Percentiles rank a stretch among this genome's conserved stretches.
These are phyloP conservation scores for Penicillium goetzii DNA, from an alignment of 495 filamentous ascomycete species.

Conservation along the genomic window DNA sequence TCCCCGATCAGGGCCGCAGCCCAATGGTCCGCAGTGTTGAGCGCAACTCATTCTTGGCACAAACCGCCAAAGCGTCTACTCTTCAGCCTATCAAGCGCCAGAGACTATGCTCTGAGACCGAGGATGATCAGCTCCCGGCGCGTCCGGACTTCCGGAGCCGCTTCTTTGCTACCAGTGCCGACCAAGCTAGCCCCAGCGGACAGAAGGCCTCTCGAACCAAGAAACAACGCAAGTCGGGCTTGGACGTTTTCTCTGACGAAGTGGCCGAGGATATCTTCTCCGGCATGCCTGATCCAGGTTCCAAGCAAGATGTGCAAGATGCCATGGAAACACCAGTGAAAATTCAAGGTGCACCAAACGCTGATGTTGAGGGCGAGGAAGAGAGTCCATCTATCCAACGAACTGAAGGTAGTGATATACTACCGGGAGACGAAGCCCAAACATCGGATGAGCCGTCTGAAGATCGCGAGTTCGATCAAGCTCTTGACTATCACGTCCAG, in stretches of 20 bases:
- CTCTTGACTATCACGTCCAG: slow-evolving; percentile 42
- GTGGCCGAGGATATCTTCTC: slow-evolving; percentile 65
- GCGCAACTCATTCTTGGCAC: slow-evolving; percentile 48
- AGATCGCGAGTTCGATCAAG: slow-evolving; percentile 34
- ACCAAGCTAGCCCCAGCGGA: slow-evolving; percentile 56
- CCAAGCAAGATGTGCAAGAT: neutral
- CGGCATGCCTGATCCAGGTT: slow-evolving; percentile 48
- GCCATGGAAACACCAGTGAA: neutral
- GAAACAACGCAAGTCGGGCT: slow-evolving; percentile 50
- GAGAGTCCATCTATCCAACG: slow-evolving; percentile 2
- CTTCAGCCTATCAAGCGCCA: slow-evolving; percentile 62
- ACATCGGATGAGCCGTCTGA: slow-evolving; percentile 7
- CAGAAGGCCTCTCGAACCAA: slow-evolving; percentile 50
- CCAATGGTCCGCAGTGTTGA: slow-evolving; percentile 50
- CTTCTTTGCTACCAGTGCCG: slow-evolving; percentile 54
- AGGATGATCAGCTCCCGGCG: slow-evolving; percentile 43
- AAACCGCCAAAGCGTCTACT: slow-evolving; percentile 47
- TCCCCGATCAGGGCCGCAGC: slow-evolving; percentile 42
- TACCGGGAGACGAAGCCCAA: neutral
- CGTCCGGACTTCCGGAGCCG: slow-evolving; percentile 53
- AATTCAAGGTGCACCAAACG: neutral
- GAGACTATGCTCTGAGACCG: slow-evolving; percentile 60
- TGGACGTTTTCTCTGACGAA: slow-evolving; percentile 71
- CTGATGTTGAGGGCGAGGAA: slow-evolving; percentile 12
- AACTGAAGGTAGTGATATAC: neutral